Evolutionary conservation across 768 basidiomycete species (phyloP), one percentile per base, ranked within the genome.

Genomic region (Trametes maxima): DNA sequence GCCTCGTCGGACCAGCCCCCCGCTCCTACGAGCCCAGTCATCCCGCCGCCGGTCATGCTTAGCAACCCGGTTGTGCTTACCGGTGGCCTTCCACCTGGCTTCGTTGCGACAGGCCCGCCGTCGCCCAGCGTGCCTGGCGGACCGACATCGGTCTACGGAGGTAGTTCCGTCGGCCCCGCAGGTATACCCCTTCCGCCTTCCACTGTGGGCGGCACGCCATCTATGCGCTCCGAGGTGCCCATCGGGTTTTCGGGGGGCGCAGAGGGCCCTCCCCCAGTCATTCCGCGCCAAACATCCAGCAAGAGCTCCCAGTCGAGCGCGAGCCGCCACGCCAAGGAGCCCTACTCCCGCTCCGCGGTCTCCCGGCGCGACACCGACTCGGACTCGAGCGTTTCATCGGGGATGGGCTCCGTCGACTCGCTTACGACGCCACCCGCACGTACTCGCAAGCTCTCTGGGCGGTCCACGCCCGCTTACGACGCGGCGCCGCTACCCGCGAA

Each of bases 51-150:
- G n/a, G 49, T 60, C n/a, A 47, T 57, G 57, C 36, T 53, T 25
- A 53, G 43, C 37, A 40, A 46, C 22, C 39, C 35, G 28, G 28
- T 33, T 8, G 28, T 33, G 28, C 28, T 33, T 8, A 33, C 28
- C 28, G 28, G 3, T 53, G 49, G 43, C 72, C 78, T 22, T 0
- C 78, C 78, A 2, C 75, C 72, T 0, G 78, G 78, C 5, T 79
- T 79, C 48, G 65, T 64, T 14, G 53, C 60, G 8, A 48, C 56
- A 25, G 65, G 56, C 8, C 58, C 66, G 19, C 58, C 57, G n/a
- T 55, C 57, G 1, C 56, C 65, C 11, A 22, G 43, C 17, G 10
- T 11, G 13, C 40, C 48, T 12, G 48, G 57, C 16, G 48, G 37
- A 21, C 47, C 37, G 10, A 19, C 44, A 3, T 48, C 55, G 19